A percentile compares a stretch with the other conserved stretches of the same genome.
phyloP scores from a whole-genome alignment of 108 stramenopile species.

The Skeletonema menzelii region DNA sequence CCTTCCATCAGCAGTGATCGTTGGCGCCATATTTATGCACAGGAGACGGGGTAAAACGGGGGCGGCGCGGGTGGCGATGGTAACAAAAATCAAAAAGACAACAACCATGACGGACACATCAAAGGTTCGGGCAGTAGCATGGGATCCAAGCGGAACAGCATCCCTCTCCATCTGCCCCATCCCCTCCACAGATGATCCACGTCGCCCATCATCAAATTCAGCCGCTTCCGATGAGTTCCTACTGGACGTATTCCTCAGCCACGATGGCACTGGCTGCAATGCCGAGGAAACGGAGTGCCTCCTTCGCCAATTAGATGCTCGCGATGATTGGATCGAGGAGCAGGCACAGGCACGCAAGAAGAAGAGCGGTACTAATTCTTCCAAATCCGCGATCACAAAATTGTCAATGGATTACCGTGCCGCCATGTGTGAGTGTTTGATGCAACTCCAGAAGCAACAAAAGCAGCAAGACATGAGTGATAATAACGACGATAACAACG shows the following conservation, averaged over 20 bases:
- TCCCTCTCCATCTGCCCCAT: slow-evolving; percentile 26
- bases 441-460: slow-evolving; percentile 30
- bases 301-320: slow-evolving; percentile 59
- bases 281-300: slow-evolving; percentile 63
- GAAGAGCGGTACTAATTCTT: not conserved
- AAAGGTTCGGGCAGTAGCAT: slow-evolving; percentile 28
- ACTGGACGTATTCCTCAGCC: slow-evolving; percentile 37
- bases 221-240: not conserved
- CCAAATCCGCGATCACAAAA: slow-evolving; percentile 3
- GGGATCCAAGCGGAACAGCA: slow-evolving; percentile 42
- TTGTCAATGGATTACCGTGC: slow-evolving; percentile 54
- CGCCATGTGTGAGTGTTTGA: slow-evolving; percentile 54
- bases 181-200: slow-evolving; percentile 2
- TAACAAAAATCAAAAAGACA: too few species aligned
- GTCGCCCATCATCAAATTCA: not conserved
- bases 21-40: too few species aligned
- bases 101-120: not conserved
- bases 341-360: not conserved
- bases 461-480: not conserved
- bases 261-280: slow-evolving; percentile 72
- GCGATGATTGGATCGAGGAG: slow-evolving; percentile 43
- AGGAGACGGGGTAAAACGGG: too few species aligned
- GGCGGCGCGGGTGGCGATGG: too few species aligned
- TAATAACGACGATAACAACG: slow-evolving; percentile 19
- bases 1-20: too few species aligned